Evolutionary conservation across 768 basidiomycete species (phyloP).

Genomic region (Pleurotus sapidus): DNA sequence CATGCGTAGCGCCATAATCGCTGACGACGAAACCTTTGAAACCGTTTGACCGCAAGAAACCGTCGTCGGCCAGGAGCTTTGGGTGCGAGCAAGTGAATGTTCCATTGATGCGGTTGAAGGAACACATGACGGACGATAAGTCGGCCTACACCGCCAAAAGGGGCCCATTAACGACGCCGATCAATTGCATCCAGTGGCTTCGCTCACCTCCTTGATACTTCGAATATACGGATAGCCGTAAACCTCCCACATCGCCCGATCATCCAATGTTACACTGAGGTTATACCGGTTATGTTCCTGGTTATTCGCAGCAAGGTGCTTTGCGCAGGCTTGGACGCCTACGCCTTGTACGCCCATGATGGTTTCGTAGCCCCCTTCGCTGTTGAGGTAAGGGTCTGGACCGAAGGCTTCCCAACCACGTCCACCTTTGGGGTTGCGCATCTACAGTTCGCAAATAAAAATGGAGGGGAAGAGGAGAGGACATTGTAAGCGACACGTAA

Average conservation of each 20-base stretch:
- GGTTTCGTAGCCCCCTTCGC: conserved; percentile 52
- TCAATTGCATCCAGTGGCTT: neutral
- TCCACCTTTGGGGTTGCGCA: neutral
- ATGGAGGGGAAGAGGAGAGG: neutral
- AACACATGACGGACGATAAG: conserved; percentile 29
- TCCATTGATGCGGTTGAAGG: conserved; percentile 31
- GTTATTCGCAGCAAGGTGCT: conserved; percentile 1
- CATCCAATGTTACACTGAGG: conserved; percentile 23
- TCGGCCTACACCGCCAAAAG: conserved; percentile 18
- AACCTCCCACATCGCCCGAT: conserved; percentile 32
- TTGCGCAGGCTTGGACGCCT: conserved; percentile 40
- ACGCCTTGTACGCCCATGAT: conserved; percentile 47
- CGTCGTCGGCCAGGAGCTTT: conserved; percentile 20
- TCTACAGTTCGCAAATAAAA: neutral
- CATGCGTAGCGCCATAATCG: conserved; percentile 19
- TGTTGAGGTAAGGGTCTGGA: conserved; percentile 48
- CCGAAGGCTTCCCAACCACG: conserved; percentile 31
- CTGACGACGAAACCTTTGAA: conserved; percentile 13
- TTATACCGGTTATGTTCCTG: conserved; percentile 14
- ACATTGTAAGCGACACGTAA: neutral
- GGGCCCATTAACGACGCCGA: neutral
- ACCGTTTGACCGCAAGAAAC: conserved; percentile 12
- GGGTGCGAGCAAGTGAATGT: conserved; percentile 45
- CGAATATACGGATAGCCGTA: conserved; percentile 19
- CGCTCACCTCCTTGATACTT: conserved; percentile 9